Evolutionary conservation across 202 grass and related monocot species (phyloP).

Genomic region (Panicum hallii): DNA sequence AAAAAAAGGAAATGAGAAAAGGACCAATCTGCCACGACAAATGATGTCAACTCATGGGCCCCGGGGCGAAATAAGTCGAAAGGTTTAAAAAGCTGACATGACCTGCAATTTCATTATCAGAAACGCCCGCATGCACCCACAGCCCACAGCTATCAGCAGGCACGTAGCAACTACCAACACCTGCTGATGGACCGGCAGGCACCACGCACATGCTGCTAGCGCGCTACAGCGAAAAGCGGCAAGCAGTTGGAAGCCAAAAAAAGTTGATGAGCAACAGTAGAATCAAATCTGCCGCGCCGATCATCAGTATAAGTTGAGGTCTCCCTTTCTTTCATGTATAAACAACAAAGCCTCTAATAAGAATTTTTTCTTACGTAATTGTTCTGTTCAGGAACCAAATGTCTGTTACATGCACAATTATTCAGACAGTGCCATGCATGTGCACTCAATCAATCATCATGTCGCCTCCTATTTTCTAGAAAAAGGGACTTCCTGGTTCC

Average conservation of each 20-base stretch:
- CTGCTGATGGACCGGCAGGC: too few species aligned
- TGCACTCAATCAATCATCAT: not conserved
- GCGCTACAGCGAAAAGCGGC: not conserved
- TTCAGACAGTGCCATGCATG: not conserved
- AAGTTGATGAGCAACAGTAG: not conserved
- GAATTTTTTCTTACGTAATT: too few species aligned
- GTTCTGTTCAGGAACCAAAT: not conserved
- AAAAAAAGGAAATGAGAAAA: not conserved
- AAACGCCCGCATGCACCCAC: not conserved
- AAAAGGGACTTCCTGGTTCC: not conserved
- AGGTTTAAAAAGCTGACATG: conserved; percentile 14
- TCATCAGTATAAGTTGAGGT: not conserved
- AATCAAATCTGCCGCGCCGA: conserved; percentile 17
- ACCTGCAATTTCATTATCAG: conserved; percentile 25
- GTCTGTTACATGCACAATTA: not conserved
- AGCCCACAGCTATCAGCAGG: too few species aligned
- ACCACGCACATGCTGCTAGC: not conserved
- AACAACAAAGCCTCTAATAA: not conserved
- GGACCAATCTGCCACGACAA: not conserved
- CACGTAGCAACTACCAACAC: not conserved
- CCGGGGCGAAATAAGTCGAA: not conserved
- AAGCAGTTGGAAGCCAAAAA: too few species aligned
- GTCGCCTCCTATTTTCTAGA: not conserved
- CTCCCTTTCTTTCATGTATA: not conserved
- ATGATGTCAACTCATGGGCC: not conserved